Evolutionary conservation across 805 yeast genomes (phyloP), one percentile per base, ranked within the genome.

Genomic region (Candida schatavii): DNA sequence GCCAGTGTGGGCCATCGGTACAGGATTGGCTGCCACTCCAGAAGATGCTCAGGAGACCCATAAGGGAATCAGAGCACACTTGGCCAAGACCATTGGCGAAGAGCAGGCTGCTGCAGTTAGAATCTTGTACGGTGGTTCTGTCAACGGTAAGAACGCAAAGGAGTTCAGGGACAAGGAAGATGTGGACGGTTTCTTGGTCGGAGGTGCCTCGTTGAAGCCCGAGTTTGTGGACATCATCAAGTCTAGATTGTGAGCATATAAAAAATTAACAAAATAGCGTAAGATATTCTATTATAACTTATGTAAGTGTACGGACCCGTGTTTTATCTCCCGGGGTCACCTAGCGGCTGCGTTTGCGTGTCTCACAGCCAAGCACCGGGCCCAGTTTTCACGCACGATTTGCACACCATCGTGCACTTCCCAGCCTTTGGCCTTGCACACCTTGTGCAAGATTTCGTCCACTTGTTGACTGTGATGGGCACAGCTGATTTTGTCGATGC

Each of bases 1-100:
- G 77, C 99, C 99, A 59, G 96, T 93, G 55, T 93, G 99, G 99
- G 99, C 99, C 59, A 93, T 93, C 59, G 99, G 99, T 69, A 90
- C 98, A 57, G 99, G 99, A 64, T 81, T 93, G 64, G 97, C 98
- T 59, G 98, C 99, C 48, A 93, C 99, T 57, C 89, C 99, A 55
- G 87, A 85, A 55, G 99, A 93, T 66, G 99, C 99, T 55, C 97
- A 93, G 77, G 88, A 83, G 54, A 88, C 93, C 61, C 99, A 93
- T 77, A 78, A 79, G 65, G 78, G 77, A 56, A 88, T 93, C 74
- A 87, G 99, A 79, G 78, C 72, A 48, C 89, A 78, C 79, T 79
- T 93, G 67, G 74, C 80, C 55, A 72, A 77, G 59, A 80, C 84
- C 68, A 79, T 91, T 62, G 91, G 95, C 64, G 76, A 68, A 28